phyloP scores from a whole-genome alignment of 257 asterid genomes.

The Phtheirospermum japonicum region DNA sequence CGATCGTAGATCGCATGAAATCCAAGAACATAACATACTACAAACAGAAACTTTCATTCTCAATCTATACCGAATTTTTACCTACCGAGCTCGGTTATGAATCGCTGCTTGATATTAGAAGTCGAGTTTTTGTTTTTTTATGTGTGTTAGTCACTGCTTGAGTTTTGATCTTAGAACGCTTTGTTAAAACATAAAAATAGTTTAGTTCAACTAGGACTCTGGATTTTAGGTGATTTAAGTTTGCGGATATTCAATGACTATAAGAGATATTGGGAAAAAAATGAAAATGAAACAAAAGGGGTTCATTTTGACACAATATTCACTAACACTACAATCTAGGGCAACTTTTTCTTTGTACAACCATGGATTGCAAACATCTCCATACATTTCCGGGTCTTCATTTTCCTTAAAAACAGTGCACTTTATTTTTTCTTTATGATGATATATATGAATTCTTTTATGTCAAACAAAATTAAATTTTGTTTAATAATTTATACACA shows the following conservation, averaged over 20 bases:
- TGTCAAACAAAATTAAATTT: no score
- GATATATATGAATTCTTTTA: no score
- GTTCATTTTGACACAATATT: no score
- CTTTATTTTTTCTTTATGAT: no score
- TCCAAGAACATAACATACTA: constrained; percentile 5
- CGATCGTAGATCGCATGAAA: not conserved
- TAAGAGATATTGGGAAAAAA: not conserved
- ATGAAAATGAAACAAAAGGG: not conserved
- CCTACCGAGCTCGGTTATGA: not conserved
- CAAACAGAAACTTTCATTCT: not conserved
- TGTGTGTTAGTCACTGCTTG: not conserved
- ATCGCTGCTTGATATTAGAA: not conserved
- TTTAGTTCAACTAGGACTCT: not conserved
- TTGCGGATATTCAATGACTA: constrained; percentile 6
- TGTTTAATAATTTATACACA: no score
- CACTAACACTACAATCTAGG: no score
- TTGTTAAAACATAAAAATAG: not conserved
- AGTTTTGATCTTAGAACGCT: not conserved
- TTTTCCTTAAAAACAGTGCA: no score
- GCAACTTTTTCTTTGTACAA: no score
- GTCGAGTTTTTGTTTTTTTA: not conserved
- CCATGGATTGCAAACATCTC: no score
- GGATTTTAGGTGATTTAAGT: constrained; percentile 7
- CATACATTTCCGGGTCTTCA: no score
- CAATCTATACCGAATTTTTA: constrained; percentile 3